A percentile compares a stretch with the other conserved stretches of the same genome.
Evolutionary conservation across 768 basidiomycete genomes (phyloP).

Genomic region (Asterophora parasitica): DNA sequence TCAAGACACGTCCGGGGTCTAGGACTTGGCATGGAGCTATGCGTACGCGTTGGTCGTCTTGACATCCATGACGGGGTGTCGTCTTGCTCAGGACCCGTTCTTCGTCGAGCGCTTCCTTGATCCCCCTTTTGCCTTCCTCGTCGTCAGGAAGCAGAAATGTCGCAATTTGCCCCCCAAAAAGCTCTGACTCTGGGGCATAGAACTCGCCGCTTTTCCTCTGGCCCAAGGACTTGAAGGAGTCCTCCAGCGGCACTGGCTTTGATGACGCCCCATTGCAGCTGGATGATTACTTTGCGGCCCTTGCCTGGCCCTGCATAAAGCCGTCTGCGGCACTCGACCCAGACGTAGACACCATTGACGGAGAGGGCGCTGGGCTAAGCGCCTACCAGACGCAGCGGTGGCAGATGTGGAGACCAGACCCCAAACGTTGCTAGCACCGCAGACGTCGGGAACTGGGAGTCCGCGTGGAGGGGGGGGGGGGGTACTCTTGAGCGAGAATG

Average conservation of each 20-base stretch:
- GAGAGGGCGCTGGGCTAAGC: too few species aligned
- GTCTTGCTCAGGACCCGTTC: constrained; percentile 22
- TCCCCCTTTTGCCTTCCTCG: constrained; percentile 18
- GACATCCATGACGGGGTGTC: constrained; percentile 15
- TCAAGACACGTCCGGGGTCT: constrained; percentile 17
- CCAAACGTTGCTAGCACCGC: too few species aligned
- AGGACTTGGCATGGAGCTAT: constrained; percentile 36
- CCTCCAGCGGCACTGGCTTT: constrained; percentile 41
- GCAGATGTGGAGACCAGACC: too few species aligned
- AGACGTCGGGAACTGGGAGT: too few species aligned
- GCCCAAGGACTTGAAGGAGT: constrained; percentile 24
- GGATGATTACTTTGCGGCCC: constrained; percentile 94
- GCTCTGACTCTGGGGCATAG: constrained; percentile 59
- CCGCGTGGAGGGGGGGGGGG: too few species aligned
- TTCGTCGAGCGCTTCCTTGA: constrained; percentile 1
- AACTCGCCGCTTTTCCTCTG: constrained; percentile 25
- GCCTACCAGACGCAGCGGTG: too few species aligned
- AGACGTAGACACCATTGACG: constrained; percentile 64
- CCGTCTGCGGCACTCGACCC: constrained; percentile 86
- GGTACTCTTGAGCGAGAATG: too few species aligned
- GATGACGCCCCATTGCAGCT: constrained; percentile 36
- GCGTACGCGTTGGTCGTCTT: constrained; percentile 25
- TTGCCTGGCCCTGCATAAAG: constrained; percentile 92
- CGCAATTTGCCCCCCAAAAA: constrained; percentile 31
- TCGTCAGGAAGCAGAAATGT: constrained; percentile 28